These are phyloP conservation scores for Venturia effusa DNA, from an alignment of 2,329 filamentous ascomycete species.

Conservation along the genomic window DNA sequence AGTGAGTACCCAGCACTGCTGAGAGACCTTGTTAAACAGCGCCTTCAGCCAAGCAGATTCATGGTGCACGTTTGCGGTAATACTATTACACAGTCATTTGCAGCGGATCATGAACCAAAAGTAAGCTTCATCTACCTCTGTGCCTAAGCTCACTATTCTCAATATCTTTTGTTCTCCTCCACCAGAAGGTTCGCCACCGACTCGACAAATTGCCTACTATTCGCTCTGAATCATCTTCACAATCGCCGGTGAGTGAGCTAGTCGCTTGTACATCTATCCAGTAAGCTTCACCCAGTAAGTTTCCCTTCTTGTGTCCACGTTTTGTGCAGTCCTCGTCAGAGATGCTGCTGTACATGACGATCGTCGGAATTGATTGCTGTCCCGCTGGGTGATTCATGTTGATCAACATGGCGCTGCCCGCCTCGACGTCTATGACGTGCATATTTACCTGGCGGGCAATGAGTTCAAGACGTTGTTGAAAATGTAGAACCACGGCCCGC, in stretches of 20 bases:
- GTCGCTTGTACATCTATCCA: background rate
- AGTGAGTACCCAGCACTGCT: background rate
- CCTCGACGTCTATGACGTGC: too few species aligned
- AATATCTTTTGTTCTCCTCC: background rate
- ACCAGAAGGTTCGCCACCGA: background rate
- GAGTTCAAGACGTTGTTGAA: too few species aligned
- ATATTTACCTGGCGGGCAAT: too few species aligned
- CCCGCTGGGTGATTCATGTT: too few species aligned
- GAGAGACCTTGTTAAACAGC: background rate
- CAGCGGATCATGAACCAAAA: background rate
- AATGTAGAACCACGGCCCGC: too few species aligned
- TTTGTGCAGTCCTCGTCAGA: background rate
- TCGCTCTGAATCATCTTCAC: background rate
- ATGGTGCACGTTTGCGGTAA: background rate
- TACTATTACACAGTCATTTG: background rate
- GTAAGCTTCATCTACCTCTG: slow-evolving; percentile 4
- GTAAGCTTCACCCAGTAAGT: background rate
- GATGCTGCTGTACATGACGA: too few species aligned
- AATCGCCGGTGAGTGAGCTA: background rate
- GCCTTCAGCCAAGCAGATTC: background rate
- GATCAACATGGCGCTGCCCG: too few species aligned
- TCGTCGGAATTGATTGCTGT: too few species aligned
- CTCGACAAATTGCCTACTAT: background rate
- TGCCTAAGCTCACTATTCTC: background rate
- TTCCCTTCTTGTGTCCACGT: background rate